phyloP scores from a whole-genome alignment of 441 rosid species.

The Capsella rubella region DNA sequence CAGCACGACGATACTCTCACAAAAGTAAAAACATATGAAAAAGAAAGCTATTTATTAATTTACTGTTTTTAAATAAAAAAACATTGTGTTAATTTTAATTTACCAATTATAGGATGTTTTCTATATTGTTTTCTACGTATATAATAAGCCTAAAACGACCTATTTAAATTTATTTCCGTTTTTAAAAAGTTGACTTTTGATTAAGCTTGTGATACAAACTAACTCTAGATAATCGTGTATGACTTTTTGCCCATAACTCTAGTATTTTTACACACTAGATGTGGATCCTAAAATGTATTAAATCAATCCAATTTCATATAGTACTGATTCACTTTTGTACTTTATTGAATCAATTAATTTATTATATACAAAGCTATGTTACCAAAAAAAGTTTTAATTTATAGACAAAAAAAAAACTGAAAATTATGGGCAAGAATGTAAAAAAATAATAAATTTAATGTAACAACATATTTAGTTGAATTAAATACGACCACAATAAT shows the following conservation, averaged over 20 bases:
- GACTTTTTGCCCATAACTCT: conserved; percentile 31
- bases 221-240: neutral
- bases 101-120: neutral
- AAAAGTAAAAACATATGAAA: neutral
- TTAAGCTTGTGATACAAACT: conserved; percentile 4
- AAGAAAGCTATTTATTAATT: neutral
- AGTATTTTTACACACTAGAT: neutral
- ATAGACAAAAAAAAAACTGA: neutral
- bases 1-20: conserved; percentile 42
- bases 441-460: neutral
- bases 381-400: neutral
- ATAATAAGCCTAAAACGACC: neutral
- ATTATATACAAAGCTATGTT: too few relatives aligned
- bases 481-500: conserved; percentile 24
- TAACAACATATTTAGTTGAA: conserved; percentile 10
- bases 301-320: neutral
- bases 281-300: conserved; percentile 7
- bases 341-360: neutral
- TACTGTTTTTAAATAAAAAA: neutral
- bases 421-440: conserved; percentile 8
- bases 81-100: neutral
- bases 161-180: neutral
- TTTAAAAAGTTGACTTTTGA: conserved; percentile 12
- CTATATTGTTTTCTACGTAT: neutral
- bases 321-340: neutral